Evolutionary conservation across 176 grass and related monocot species (phyloP), one percentile per base, ranked within the genome.

Genomic region (Poa pratensis): DNA sequence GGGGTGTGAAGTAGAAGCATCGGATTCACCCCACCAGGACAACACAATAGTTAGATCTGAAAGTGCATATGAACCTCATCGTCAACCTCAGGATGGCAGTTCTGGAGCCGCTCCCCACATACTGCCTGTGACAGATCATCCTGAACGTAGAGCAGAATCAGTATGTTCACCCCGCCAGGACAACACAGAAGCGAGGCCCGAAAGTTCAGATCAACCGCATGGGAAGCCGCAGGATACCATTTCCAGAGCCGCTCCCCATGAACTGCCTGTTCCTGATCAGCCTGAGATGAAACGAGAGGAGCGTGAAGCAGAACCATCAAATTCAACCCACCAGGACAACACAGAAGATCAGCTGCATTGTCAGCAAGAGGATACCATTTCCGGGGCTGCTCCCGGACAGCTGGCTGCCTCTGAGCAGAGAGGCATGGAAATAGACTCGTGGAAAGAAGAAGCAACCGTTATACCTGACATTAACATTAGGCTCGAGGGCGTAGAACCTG

Each of bases 121-220:
- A 73, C 43, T 28, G 23, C 42, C 46, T 57, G 35, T 14, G 54
- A 37, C 64, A 30, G 79, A 45, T 55, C 73, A 90, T 37, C 24
- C 14, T 73, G 88, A 80, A 64, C 71, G 45, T 3, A 13, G 35
- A 79, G 79, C 55, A 72, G 79, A 82, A 78, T 43, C 84, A 78
- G 73, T 73, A 58, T 80, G 78, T 90, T 90, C 65, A 49, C 73
- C 79, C 0, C 16, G 14, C 1, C 79, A 86, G 73, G 73, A 46
- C 53, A 86, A 65, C 73, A 46, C 65, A 46, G 24, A 61, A 77
- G 45, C 22, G 26, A 81, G 51, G 35, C 78, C 54, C 0, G 51
- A 76, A 34, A 61, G 24, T 30, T 57, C 72, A 77, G 72, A 71
- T 30, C 30, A 54, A 63, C 39, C 83, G 52, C 24, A 61, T 42